Evolutionary conservation across 1,284 basidiomycete species (phyloP), one percentile per base, ranked within the genome.

Genomic region (Microbotryomycetes sp.): DNA sequence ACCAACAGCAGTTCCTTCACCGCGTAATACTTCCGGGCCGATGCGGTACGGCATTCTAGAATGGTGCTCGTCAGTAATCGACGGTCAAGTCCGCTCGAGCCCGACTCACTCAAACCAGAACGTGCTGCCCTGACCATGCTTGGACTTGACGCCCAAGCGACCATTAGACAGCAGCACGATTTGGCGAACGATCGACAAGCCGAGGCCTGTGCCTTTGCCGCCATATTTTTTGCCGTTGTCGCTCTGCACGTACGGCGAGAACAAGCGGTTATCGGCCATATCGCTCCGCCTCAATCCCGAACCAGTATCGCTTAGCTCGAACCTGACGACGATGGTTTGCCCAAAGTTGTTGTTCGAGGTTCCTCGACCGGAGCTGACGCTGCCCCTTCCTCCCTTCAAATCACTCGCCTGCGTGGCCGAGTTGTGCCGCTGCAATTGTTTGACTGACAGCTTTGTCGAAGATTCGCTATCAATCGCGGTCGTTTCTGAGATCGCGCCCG

Each of bases 141-240:
- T 65, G 21, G 71, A 73, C 49, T 77, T 74, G 6, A 78, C 77
- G 52, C 89, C 88, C 9, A 91, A 77, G 26, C 88, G 81, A 9
- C 89, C 90, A 15, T 86, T 84, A 59, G 82, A 85, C 26, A 89
- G 78, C 73, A 86, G 88, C 64, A 93, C 87, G 57, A 92, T 91
- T 72, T 89, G 87, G 50, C 88, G 81, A n/a, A 91, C 88, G 21
- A 92, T 80, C 2, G 89, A 89, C 27, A 92, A 75, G 21, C 89
- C 90, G n/a, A 64, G 48, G 49, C 50, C 13, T 35, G 16, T 21
- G n/a, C 48, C 48, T 23, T 49, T 51, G 30, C 55, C 57, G 77
- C 80, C 87, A 78, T 91, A 89, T 68, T 84, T 81, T 62, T 86
- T 80, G 15, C 89, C 89, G 45, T 77, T 76, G 61, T 78, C 76